A percentile compares a stretch with the other conserved stretches of the same genome.
These are phyloP conservation scores for Leishmania tropica DNA, from an alignment of 208 protist species.

Conservation along the genomic window DNA sequence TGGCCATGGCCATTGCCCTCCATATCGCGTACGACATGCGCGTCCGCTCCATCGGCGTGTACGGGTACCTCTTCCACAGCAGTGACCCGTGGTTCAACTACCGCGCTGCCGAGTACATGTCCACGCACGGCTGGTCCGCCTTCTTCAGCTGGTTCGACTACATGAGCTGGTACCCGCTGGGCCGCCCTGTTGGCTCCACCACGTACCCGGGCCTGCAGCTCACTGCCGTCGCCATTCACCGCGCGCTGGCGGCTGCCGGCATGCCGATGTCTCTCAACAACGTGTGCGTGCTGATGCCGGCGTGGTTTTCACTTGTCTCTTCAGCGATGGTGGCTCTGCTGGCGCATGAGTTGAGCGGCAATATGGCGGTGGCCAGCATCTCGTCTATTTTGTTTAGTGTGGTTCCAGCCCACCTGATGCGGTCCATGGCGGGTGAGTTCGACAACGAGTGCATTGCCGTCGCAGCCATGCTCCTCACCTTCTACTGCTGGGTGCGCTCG, in stretches of 20 bases:
- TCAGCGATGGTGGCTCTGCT: neutral
- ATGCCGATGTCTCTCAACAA: conserved; percentile 92
- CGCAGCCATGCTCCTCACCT: conserved; percentile 95
- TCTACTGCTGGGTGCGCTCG: conserved; percentile 91
- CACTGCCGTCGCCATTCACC: conserved; percentile 94
- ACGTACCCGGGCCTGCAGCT: conserved; percentile 98
- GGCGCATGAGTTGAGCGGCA: conserved; percentile 68
- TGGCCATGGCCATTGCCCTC: too few relatives aligned
- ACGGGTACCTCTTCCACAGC: too few relatives aligned
- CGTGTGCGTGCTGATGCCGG: conserved; percentile 96
- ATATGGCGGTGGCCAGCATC: conserved; percentile 41
- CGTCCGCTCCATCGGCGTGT: too few relatives aligned
- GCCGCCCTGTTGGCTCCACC: conserved; percentile 97
- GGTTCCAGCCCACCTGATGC: conserved; percentile 92
- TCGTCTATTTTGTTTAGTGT: conserved; percentile 6
- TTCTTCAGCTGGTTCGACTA: conserved; percentile 99
- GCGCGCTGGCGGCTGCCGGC: conserved; percentile 76
- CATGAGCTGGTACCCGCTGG: conserved; percentile 97
- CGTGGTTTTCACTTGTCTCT: conserved; percentile 62
- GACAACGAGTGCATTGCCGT: conserved; percentile 99
- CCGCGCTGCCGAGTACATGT: conserved; percentile 91
- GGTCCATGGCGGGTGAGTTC: conserved; percentile 98
- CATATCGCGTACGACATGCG: too few relatives aligned
- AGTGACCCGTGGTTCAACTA: conserved; percentile 92
- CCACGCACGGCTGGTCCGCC: conserved; percentile 92